Evolutionary conservation across 768 basidiomycete species (phyloP), one percentile per base, ranked within the genome.

Genomic region (Tricholoma hemisulphureum): DNA sequence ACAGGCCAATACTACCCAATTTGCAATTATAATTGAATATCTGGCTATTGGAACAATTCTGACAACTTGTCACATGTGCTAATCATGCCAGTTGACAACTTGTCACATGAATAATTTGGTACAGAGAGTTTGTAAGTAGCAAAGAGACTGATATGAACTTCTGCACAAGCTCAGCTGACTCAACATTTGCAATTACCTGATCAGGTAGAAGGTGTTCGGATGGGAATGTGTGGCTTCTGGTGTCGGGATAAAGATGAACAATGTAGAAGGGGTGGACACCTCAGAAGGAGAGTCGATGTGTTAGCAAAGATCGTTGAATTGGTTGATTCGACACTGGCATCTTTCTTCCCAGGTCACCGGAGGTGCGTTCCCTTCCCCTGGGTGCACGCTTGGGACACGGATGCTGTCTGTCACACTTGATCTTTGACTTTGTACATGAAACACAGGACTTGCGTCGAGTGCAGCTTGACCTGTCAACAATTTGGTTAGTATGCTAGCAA

Each of bases 391-490:
- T 81, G 14, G 81, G 75, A 65, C 85, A 87, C 18, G 85, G 85
- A 56, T 71, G 74, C 56, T 80, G 77, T 18, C 84, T 76, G 70
- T 86, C 83, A 65, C 85, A 87, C 64, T 82, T 85, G 20, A 85
- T 78, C 65, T 87, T 86, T 20, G 83, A 83, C 57, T 83, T 80
- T 52, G 81, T 83, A 65, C 85, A 87, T 32, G 78, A 75, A 10
- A 76, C 70, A 65, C 85, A 86, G 24, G 83, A 84, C 61, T 82
- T 81, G 56, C 81, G 76, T 58, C 83, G 77, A 49, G 78, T 77
- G 46, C 70, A 69, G 43, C 67, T 71, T 34, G 76, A 76, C 59
- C 77, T 80, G 59, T 68, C 68, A 58, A 69, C 58, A 16, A 50
- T 34, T 41, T 45, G 51, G n/a, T 31, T 37, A 45, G 21, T 60